Base-by-base conservation (phyloP, 768 basidiomycete species). In the Albatrellus ellisii region DNA sequence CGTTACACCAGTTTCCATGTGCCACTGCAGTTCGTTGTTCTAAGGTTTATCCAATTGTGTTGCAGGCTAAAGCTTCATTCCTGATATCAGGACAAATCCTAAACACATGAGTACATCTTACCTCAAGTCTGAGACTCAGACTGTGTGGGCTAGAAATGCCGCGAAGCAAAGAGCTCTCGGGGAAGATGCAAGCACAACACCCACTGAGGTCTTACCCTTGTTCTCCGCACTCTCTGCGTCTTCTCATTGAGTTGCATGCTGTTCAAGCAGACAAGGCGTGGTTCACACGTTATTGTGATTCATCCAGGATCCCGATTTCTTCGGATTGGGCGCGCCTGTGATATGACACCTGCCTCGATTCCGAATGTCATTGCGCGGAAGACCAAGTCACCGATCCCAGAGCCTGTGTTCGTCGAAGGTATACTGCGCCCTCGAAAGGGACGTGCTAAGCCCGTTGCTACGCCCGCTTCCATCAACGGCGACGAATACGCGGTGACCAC, bases 1-100 rank as follows among this genome's bases (percentile, higher is more conserved):
- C 73, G 77, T 35, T 88, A 80, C 60, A 88, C 88, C 4, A 66
- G 72, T 11, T 90, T 90, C 60, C 68, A 77, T 60, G 85, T 89
- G 8, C 88, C 87, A 22, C 60, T 84, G 46, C 54, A 47, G 69
- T 59, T 24, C 21, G 35, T 46, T 12, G 24, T 41, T 22, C 25
- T 28, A 40, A 40, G 38, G 31, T 36, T 41, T 11, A 36, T 8
- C 20, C 14, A 39, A 47, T 58, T 41, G 54, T 39, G 11, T 39
- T 14, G 25, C 37, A 20, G 28, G 20, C 28, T 36, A 33, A 22
- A 18, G 32, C 20, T 25, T 17, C 12, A n/a, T 10, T 34, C 25
- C 26, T 42, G 29, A 27, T 24, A 37, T 40, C 52, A 87, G 82
- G 43, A 70, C 76, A 25, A 88, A 87, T 57, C 82, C 81, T 26